Evolutionary conservation across 352 stramenopile genomes (phyloP).

Genomic region (Sclerospora graminicola): DNA sequence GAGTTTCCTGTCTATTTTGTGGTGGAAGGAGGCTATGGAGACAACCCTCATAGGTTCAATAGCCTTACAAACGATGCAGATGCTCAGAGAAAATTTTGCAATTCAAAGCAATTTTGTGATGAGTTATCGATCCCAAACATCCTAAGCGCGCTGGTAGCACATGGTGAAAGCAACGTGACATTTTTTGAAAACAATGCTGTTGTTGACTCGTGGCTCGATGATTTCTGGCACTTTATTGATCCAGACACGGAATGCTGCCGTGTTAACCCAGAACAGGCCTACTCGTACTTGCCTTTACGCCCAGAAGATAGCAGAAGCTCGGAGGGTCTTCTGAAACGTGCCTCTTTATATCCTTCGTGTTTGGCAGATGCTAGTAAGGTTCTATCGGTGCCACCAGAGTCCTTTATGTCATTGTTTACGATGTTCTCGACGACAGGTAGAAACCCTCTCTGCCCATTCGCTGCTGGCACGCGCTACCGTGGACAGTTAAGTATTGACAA

Average conservation of each 20-base stretch:
- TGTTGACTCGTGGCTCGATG: slow-evolving; percentile 63
- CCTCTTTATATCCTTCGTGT: slow-evolving; percentile 25
- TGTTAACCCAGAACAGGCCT: slow-evolving; percentile 24
- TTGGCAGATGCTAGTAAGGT: slow-evolving; percentile 19
- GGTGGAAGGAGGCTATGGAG: slow-evolving; percentile 46
- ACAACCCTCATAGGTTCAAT: slow-evolving; percentile 30
- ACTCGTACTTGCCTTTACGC: slow-evolving; percentile 32
- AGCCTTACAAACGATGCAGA: slow-evolving; percentile 17
- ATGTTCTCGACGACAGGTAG: slow-evolving; percentile 48
- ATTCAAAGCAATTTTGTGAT: slow-evolving; percentile 46
- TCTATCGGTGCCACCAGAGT: slow-evolving; percentile 31
- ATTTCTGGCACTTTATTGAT: slow-evolving; percentile 62
- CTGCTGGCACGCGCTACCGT: slow-evolving; percentile 49
- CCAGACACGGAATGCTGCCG: slow-evolving; percentile 58
- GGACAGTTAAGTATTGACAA: slow-evolving; percentile 61
- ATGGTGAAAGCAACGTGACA: slow-evolving; percentile 24
- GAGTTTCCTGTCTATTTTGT: slow-evolving; percentile 52
- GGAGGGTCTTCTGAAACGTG: slow-evolving; percentile 10
- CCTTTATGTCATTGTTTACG: slow-evolving; percentile 61
- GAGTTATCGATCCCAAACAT: slow-evolving; percentile 52
- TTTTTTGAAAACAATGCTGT: slow-evolving; percentile 32
- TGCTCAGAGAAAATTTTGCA: slow-evolving; percentile 40
- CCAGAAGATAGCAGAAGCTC: slow-evolving; percentile 17
- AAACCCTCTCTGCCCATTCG: slow-evolving; percentile 42
- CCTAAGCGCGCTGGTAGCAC: slow-evolving; percentile 30